Evolutionary conservation across 2,329 filamentous ascomycete genomes (phyloP).

Genomic region (Tympanopsis confertula): DNA sequence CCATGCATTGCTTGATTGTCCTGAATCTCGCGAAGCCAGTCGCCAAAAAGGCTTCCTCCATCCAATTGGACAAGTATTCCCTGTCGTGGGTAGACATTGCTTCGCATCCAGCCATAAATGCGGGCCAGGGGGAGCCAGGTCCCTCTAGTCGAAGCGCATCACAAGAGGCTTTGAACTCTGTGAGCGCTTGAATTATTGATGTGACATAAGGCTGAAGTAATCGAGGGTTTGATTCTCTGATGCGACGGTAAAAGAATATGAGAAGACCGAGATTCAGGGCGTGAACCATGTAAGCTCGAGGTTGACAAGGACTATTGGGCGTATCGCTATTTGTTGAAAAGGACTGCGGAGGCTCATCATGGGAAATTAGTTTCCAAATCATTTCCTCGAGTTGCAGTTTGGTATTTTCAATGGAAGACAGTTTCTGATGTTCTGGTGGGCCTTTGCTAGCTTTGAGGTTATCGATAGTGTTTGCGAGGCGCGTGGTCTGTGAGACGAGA

Average conservation of each 20-base stretch:
- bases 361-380: slow-evolving; percentile 15
- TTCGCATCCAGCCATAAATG: slow-evolving; percentile 24
- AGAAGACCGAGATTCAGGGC: slow-evolving; percentile 24
- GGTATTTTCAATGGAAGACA: slow-evolving; percentile 13
- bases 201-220: slow-evolving; percentile 23
- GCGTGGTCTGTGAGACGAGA: slow-evolving; percentile 26
- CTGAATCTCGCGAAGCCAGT: too few relatives aligned
- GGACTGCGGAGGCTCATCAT: too few relatives aligned
- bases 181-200: slow-evolving; percentile 17
- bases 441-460: slow-evolving; percentile 8
- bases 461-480: slow-evolving; percentile 23
- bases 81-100: too few relatives aligned
- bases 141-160: slow-evolving; percentile 13
- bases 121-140: slow-evolving; percentile 20
- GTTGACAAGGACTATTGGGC: slow-evolving; percentile 3
- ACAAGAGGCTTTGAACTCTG: too few relatives aligned
- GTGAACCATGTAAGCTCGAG: slow-evolving; percentile 19
- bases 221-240: slow-evolving; percentile 22
- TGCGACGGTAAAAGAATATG: slow-evolving; percentile 26
- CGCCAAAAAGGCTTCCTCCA: too few relatives aligned
- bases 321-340: slow-evolving; percentile 6
- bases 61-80: too few relatives aligned
- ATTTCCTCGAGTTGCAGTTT: slow-evolving; percentile 18
- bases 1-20: too few relatives aligned
- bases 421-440: slow-evolving; percentile 11